Conservation (phyloP, 2,329 filamentous ascomycete genomes). For the Didymella exigua region DNA sequence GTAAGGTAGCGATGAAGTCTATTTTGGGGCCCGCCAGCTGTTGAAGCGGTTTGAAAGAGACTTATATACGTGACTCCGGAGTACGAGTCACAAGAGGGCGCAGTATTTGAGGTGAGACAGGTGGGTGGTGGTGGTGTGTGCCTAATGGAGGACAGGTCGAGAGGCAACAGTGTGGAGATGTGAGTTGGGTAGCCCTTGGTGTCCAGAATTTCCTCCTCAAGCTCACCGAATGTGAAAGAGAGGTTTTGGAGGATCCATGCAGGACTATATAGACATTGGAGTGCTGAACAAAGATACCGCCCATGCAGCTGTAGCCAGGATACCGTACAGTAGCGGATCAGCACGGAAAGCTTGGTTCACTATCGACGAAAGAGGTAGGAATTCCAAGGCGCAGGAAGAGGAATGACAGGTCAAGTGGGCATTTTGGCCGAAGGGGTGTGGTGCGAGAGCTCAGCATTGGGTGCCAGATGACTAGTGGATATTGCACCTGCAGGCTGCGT, state of each 20-base stretch:
- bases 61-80: conserved; percentile 42
- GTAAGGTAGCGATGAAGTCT: conserved; percentile 23
- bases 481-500: conserved; percentile 35
- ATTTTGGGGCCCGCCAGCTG: conserved; percentile 30
- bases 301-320: conserved; percentile 32
- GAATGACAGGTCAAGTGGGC: conserved; percentile 39
- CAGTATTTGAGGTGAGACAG: conserved; percentile 38
- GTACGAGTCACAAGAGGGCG: conserved; percentile 41
- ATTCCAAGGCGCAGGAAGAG: conserved; percentile 36
- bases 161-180: conserved; percentile 20
- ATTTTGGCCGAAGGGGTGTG: conserved; percentile 37
- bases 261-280: conserved; percentile 17
- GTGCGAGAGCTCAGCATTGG: conserved; percentile 23
- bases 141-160: conserved; percentile 25
- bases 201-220: conserved; percentile 28
- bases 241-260: conserved; percentile 7
- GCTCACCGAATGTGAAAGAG: conserved; percentile 20
- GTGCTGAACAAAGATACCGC: conserved; percentile 27
- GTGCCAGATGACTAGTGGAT: conserved; percentile 29
- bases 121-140: conserved; percentile 36
- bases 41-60: conserved; percentile 16
- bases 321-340: conserved; percentile 43
- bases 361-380: conserved; percentile 34
- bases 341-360: conserved; percentile 46
- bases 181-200: conserved; percentile 16